Evolutionary conservation across 2,329 filamentous ascomycete genomes (phyloP).

Genomic region (Helicocarpus griseus): DNA sequence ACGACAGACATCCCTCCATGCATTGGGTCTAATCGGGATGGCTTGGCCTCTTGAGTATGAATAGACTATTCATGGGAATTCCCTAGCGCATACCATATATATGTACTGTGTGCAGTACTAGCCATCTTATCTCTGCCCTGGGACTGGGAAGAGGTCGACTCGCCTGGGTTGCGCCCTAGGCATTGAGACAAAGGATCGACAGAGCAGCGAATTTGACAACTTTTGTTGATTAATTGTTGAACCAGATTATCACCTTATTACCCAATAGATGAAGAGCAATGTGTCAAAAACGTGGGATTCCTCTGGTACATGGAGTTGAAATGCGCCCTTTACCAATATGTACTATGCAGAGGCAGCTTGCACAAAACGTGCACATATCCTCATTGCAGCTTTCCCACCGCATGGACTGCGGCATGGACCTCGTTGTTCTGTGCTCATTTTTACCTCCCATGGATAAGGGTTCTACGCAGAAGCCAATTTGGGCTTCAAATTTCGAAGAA

Average conservation of each 20-base stretch:
- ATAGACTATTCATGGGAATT: not conserved
- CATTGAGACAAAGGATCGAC: slow-evolving; percentile 4
- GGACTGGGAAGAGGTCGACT: slow-evolving; percentile 2
- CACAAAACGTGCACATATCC: slow-evolving; percentile 2
- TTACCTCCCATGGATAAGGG: not conserved
- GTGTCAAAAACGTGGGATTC: not conserved
- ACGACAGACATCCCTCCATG: slow-evolving; percentile 1
- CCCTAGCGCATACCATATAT: not conserved
- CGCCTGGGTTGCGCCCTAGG: not conserved
- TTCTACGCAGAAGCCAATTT: not conserved
- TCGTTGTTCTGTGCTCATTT: not conserved
- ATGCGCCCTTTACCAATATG: not conserved
- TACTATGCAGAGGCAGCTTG: not conserved
- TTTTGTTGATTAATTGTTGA: not conserved
- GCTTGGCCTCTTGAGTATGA: not conserved
- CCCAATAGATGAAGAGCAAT: not conserved
- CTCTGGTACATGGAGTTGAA: not conserved
- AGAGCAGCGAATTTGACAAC: not conserved
- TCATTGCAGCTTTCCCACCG: not conserved
- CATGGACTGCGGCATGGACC: not conserved
- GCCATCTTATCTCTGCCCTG: not conserved
- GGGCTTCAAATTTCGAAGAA: not conserved
- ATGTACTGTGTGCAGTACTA: not conserved
- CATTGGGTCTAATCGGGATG: not conserved
- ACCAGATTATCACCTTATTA: not conserved